Base-by-base conservation (phyloP, 495 filamentous ascomycete species). In the Tuber magnatum region DNA sequence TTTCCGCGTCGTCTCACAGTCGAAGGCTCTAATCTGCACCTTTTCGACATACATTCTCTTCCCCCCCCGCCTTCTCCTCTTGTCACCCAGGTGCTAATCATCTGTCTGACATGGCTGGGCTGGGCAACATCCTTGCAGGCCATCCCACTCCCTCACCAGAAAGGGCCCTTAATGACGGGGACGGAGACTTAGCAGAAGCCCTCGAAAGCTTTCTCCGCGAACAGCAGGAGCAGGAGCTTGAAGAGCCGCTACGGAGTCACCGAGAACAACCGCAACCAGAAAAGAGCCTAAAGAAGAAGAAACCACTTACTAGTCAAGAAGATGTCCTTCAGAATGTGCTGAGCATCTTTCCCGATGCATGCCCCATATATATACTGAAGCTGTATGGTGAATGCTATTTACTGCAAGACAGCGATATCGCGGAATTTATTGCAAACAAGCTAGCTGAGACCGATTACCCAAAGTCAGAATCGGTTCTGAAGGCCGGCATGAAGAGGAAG, bases 291-390 rank as follows among this genome's bases (percentile, higher is more conserved):
- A 32, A 71, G 24, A 42, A 71, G 48, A 75, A 68, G 40, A 46
- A 28, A 20, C 48, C n/a, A 44, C 42, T 74, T 42, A 70, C 44
- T 65, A 42, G 73, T 41, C 24, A 71, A 14, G 81, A 83, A 28
- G 80, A 78, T 41, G 85, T 84, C 69, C 75, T 87, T 35, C 71
- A 72, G 6, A 80, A 83, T 35, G 80, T 88, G 32, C 35, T 86
- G 12, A 82, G 84, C 39, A 78, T 88, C 35, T 88, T 88, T 73
- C 88, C 88, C 7, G 87, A 86, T 69, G 86, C 88, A 65, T 85
- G 83, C 72, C 82, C 82, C 28, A 80, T 85, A 43, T 80, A 86
- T 75, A 83, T 88, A 6, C 74, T 80, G 40, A 80, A 80, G 61
- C 80, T 87, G 18, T 86, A 85, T 74, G 71, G 81, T 18, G 79